phyloP scores from a whole-genome alignment of 2,329 filamentous ascomycete species.

The Aspergillus niger region DNA sequence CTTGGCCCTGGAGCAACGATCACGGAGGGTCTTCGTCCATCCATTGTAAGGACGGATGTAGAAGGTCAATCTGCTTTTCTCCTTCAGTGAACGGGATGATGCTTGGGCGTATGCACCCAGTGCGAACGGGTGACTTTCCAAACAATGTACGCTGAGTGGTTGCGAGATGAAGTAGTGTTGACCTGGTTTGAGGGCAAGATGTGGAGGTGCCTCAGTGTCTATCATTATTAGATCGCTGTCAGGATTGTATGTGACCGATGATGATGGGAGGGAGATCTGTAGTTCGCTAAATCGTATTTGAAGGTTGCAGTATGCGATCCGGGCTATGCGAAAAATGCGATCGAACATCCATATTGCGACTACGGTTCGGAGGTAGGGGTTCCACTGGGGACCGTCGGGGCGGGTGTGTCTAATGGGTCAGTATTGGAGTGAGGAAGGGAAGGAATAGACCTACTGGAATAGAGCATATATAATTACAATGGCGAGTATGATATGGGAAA shows the following conservation, averaged over 20 bases:
- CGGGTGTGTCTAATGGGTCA: slow-evolving; percentile 40
- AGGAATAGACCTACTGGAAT: slow-evolving; percentile 26
- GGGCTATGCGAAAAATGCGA: slow-evolving; percentile 27
- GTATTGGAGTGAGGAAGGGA: accelerated
- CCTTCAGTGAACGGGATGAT: no score
- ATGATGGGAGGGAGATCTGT: neutral
- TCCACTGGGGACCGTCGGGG: slow-evolving; percentile 49
- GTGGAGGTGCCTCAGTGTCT: neutral
- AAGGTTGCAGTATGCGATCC: slow-evolving; percentile 45
- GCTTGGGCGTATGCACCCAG: slow-evolving; percentile 19
- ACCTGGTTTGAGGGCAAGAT: slow-evolving; percentile 26
- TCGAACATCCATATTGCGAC: slow-evolving; percentile 53
- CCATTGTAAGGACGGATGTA: slow-evolving; percentile 36
- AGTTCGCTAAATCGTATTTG: slow-evolving; percentile 18
- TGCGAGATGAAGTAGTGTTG: slow-evolving; percentile 54
- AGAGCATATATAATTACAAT: slow-evolving; percentile 44
- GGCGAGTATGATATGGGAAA: slow-evolving; percentile 41
- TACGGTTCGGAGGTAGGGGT: slow-evolving; percentile 53
- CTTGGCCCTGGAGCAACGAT: slow-evolving; percentile 40
- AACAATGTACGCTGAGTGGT: slow-evolving; percentile 41
- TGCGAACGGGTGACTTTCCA: slow-evolving; percentile 54
- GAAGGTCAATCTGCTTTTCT: slow-evolving; percentile 21
- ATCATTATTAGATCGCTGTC: neutral
- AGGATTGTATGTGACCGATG: neutral
- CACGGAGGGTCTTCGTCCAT: neutral